A percentile compares a stretch with the other conserved stretches of the same genome.
Evolutionary conservation across 305 asterid species (phyloP).

Genomic region (Caryopteris hybrid): DNA sequence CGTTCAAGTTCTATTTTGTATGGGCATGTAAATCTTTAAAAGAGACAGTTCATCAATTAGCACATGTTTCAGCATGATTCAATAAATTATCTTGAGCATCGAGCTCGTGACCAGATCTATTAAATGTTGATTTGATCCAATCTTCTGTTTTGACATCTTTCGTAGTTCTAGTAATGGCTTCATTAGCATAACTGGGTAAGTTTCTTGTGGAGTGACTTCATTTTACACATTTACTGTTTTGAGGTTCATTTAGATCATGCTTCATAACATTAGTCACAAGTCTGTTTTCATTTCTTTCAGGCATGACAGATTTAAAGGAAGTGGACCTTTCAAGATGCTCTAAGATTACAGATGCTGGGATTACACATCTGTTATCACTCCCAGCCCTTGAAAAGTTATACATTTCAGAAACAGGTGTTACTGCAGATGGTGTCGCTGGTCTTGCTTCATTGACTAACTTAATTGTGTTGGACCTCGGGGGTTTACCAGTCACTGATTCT

Average conservation of each 20-base stretch:
- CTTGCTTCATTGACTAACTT: slow-evolving; percentile 67
- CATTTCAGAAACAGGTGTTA: slow-evolving; percentile 81
- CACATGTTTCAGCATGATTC: background rate
- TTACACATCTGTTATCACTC: slow-evolving; percentile 63
- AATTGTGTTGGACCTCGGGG: slow-evolving; percentile 73
- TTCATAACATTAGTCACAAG: background rate
- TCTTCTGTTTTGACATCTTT: background rate
- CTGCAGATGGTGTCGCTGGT: slow-evolving; percentile 53
- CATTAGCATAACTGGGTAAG: slow-evolving; percentile 1
- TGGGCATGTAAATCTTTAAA: background rate
- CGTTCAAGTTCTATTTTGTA: background rate
- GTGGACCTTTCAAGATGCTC: slow-evolving; percentile 81
- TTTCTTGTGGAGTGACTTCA: slow-evolving; percentile 10
- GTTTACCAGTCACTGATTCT: slow-evolving; percentile 69
- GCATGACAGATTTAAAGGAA: slow-evolving; percentile 68
- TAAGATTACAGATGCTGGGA: slow-evolving; percentile 74
- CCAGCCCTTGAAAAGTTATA: slow-evolving; percentile 66
- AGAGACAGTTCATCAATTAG: background rate
- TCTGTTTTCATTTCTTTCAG: slow-evolving; percentile 35
- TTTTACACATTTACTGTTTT: background rate
- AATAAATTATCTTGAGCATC: background rate
- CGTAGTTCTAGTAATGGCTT: background rate
- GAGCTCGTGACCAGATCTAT: background rate
- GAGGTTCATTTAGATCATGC: background rate
- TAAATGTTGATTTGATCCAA: background rate